Percentiles rank a stretch among this genome's conserved stretches.
phyloP scores from a whole-genome alignment of 331 rosid species.

The Saraca asoca region DNA sequence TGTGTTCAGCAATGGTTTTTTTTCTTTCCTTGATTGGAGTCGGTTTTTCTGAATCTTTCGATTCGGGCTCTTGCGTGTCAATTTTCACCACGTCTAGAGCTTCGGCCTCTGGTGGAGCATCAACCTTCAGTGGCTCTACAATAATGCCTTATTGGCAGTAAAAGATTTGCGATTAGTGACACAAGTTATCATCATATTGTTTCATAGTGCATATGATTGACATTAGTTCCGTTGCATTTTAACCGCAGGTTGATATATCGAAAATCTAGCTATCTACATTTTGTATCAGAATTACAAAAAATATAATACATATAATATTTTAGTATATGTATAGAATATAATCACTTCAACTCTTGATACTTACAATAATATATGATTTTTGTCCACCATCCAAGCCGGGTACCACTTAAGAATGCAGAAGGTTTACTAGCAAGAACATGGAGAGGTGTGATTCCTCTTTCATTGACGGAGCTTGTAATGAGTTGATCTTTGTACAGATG shows the following conservation, averaged over 20 bases:
- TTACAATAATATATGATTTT: slow-evolving; percentile 27
- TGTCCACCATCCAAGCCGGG: slow-evolving; percentile 15
- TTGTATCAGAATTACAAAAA: no score
- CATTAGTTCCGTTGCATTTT: no score
- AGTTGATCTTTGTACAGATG: neutral
- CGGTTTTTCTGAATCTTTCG: neutral
- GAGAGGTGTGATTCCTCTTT: slow-evolving; percentile 16
- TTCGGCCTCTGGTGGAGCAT: no score
- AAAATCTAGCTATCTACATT: no score
- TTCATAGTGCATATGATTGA: no score
- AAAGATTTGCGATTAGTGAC: neutral
- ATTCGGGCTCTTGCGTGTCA: neutral
- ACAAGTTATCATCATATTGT: neutral
- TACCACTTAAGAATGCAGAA: slow-evolving; percentile 39
- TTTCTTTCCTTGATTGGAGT: no score
- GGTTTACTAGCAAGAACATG: slow-evolving; percentile 21
- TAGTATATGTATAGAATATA: no score
- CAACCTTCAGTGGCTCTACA: neutral
- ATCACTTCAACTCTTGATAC: neutral
- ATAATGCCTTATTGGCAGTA: neutral
- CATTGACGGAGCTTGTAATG: neutral
- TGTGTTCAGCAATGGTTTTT: no score
- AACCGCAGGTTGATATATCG: no score
- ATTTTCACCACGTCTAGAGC: no score
- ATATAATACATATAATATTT: no score